Percentiles rank a stretch among this genome's conserved stretches.
These are phyloP conservation scores for Colletotrichum spinosum DNA, from an alignment of 2,329 filamentous ascomycete genomes.

Conservation along the genomic window DNA sequence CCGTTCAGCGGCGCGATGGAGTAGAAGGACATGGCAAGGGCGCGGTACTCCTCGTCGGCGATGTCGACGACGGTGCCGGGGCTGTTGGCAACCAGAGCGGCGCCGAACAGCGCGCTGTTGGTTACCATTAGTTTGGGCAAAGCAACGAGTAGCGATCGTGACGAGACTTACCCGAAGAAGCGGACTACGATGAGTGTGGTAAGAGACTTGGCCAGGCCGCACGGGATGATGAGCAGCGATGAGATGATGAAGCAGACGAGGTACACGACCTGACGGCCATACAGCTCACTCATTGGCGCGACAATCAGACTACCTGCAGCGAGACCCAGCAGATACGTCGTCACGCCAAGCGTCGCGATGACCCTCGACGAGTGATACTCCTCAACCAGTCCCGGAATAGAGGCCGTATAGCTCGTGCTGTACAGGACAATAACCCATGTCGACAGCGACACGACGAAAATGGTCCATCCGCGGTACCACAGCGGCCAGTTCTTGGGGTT, in stretches of 20 bases:
- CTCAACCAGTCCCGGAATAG: conserved; percentile 74
- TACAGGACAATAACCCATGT: conserved; percentile 73
- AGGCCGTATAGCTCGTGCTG: conserved; percentile 82
- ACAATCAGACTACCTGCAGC: conserved; percentile 78
- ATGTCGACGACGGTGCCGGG: conserved; percentile 88
- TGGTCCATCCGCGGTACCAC: conserved; percentile 56
- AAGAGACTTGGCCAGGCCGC: conserved; percentile 76
- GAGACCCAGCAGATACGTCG: conserved; percentile 81
- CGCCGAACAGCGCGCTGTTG: conserved; percentile 67
- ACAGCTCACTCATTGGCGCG: conserved; percentile 80
- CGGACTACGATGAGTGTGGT: conserved; percentile 76
- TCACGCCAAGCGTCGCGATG: conserved; percentile 79
- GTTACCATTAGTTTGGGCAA: not conserved
- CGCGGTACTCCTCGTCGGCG: conserved; percentile 81
- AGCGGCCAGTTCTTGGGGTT: conserved; percentile 78
- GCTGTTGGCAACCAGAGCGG: conserved; percentile 85
- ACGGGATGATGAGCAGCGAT: conserved; percentile 76
- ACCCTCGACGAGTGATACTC: conserved; percentile 73
- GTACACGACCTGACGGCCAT: conserved; percentile 77
- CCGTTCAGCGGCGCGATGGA: conserved; percentile 87
- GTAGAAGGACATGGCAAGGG: conserved; percentile 87
- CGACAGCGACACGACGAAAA: conserved; percentile 58
- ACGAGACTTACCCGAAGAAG: conserved; percentile 71
- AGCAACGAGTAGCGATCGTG: conserved; percentile 41
- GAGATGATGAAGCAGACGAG: conserved; percentile 73